phyloP scores from a whole-genome alignment of 2,329 filamentous ascomycete species.

The Lecanoromycetidae sp. region DNA sequence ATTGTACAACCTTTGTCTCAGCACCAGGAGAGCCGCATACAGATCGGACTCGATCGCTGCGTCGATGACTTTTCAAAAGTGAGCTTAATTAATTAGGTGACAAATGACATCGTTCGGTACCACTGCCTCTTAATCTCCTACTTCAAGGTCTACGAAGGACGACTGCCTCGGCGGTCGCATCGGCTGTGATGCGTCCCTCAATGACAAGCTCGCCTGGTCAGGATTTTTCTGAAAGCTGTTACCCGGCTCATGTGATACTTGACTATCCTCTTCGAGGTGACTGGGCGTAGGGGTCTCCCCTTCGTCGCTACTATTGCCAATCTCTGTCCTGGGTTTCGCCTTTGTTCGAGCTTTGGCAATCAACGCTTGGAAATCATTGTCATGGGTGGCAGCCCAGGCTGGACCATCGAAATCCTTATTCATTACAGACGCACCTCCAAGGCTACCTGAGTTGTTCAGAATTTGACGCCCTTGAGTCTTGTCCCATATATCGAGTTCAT shows the following conservation, averaged over 20 bases:
- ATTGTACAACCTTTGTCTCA: too few relatives aligned
- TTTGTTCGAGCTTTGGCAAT: slow-evolving; percentile 60
- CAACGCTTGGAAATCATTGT: slow-evolving; percentile 62
- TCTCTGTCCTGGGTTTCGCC: background rate
- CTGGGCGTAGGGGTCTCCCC: background rate
- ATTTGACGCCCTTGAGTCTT: slow-evolving; percentile 59
- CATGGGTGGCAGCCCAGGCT: slow-evolving; percentile 63
- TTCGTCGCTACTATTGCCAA: background rate
- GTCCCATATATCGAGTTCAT: slow-evolving; percentile 79
- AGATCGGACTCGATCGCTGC: background rate
- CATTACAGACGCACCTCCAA: slow-evolving; percentile 45
- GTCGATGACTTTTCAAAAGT: too few relatives aligned
- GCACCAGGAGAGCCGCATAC: too few relatives aligned
- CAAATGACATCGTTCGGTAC: too few relatives aligned
- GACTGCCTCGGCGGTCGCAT: background rate
- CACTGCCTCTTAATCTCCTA: background rate
- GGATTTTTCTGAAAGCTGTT: too few relatives aligned
- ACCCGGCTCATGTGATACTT: too few relatives aligned
- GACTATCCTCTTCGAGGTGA: too few relatives aligned
- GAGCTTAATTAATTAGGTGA: too few relatives aligned
- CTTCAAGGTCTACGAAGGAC: background rate
- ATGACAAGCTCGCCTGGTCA: background rate
- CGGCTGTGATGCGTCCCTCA: background rate
- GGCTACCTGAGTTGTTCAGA: slow-evolving; percentile 30
- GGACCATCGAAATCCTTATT: slow-evolving; percentile 78